Evolutionary conservation across 1,284 basidiomycete species (phyloP).

Genomic region (Trichosporon inkin): DNA sequence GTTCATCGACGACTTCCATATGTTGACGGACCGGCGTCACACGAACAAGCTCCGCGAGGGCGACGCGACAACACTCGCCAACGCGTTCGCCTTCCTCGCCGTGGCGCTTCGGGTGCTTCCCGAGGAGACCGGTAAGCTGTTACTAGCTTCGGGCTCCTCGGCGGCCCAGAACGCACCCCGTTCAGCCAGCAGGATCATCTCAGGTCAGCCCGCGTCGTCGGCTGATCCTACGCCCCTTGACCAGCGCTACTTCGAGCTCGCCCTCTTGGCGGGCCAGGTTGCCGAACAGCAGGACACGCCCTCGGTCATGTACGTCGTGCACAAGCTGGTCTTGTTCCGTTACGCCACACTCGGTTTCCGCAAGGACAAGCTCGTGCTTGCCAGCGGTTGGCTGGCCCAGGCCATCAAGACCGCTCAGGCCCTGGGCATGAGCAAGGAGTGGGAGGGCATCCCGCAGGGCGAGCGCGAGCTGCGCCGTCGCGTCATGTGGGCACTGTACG

Average conservation of each 20-base stretch:
- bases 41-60: constrained; percentile 28
- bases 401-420: constrained; percentile 45
- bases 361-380: constrained; percentile 29
- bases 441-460: constrained; percentile 40
- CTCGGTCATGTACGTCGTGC: constrained; percentile 43
- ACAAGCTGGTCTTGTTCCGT: constrained; percentile 42
- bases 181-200: constrained; percentile 23
- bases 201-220: constrained; percentile 21
- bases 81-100: constrained; percentile 41
- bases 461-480: constrained; percentile 43
- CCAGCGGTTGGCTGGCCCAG: constrained; percentile 39
- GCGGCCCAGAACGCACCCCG: constrained; percentile 19
- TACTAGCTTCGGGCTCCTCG: constrained; percentile 32
- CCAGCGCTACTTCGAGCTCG: constrained; percentile 45
- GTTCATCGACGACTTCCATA: constrained; percentile 36
- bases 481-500: constrained; percentile 45
- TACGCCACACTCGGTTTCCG: constrained; percentile 34
- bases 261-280: constrained; percentile 33
- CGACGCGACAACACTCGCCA: constrained; percentile 45
- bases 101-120: constrained; percentile 39
- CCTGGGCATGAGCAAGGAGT: constrained; percentile 44
- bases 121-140: constrained; percentile 40
- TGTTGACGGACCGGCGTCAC: constrained; percentile 31
- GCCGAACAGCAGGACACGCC: constrained; percentile 40
- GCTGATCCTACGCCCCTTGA: constrained; percentile 40